A percentile compares a stretch with the other conserved stretches of the same genome.
Evolutionary conservation across 1,139 yeast genomes (phyloP).

Genomic region (Candida sojae): DNA sequence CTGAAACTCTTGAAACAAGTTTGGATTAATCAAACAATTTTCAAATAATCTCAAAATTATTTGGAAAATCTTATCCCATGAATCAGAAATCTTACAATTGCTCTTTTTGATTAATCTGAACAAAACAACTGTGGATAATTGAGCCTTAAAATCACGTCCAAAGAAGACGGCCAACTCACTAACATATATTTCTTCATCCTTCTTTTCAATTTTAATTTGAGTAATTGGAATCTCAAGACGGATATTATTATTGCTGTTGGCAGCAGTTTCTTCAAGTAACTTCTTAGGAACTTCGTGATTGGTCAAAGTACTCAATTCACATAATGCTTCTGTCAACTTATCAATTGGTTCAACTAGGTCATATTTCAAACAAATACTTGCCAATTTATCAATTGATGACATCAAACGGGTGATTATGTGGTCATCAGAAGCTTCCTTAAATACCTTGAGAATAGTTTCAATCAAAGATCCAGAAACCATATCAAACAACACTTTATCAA

Average conservation of each 20-base stretch:
- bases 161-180: slow-evolving; percentile 81
- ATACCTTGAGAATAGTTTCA: slow-evolving; percentile 71
- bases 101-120: slow-evolving; percentile 74
- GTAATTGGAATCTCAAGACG: slow-evolving; percentile 52
- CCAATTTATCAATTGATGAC: slow-evolving; percentile 83
- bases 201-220: slow-evolving; percentile 50
- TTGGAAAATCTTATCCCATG: slow-evolving; percentile 65
- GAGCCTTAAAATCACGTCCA: slow-evolving; percentile 92
- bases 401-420: slow-evolving; percentile 84
- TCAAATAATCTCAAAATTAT: slow-evolving; percentile 69
- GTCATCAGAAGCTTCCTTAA: slow-evolving; percentile 88
- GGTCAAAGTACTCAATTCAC: slow-evolving; percentile 62
- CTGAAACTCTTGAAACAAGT: slow-evolving; percentile 67
- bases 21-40: slow-evolving; percentile 70
- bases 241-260: slow-evolving; percentile 36
- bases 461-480: slow-evolving; percentile 62
- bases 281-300: slow-evolving; percentile 14
- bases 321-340: slow-evolving; percentile 59
- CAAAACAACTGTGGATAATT: slow-evolving; percentile 80
- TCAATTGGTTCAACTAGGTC: slow-evolving; percentile 60
- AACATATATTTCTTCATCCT: slow-evolving; percentile 63
- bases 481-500: slow-evolving; percentile 72
- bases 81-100: slow-evolving; percentile 44
- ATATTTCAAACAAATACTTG: slow-evolving; percentile 71
- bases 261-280: slow-evolving; percentile 14